phyloP scores from a whole-genome alignment of 2,329 filamentous ascomycete species.

The Elsinoe ampelina region DNA sequence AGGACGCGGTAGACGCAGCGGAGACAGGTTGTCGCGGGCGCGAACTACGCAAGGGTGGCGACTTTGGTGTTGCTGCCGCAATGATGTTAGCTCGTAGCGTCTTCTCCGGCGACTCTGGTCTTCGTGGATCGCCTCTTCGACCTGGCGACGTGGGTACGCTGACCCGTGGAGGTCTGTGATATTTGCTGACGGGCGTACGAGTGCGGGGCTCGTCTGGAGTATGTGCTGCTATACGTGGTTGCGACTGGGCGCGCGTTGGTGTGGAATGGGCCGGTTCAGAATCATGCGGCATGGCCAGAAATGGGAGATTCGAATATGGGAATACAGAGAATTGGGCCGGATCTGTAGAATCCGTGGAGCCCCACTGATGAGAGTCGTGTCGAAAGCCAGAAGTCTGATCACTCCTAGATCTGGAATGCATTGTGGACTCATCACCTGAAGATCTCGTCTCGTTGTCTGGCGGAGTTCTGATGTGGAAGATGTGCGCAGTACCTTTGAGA shows the following conservation, averaged over 20 bases:
- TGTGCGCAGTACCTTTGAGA: constrained; percentile 28
- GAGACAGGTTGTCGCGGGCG: constrained; percentile 72
- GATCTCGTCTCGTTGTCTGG: not conserved
- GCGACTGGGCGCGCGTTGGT: constrained; percentile 5
- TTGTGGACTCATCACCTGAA: constrained; percentile 1
- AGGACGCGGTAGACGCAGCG: constrained; percentile 60
- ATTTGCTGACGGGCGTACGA: constrained; percentile 11
- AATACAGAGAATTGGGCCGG: not conserved
- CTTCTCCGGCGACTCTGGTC: constrained; percentile 4
- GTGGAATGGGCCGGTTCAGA: not conserved
- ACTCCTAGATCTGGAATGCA: constrained; percentile 12
- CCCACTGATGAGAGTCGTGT: constrained; percentile 10
- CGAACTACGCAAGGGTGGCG: constrained; percentile 71
- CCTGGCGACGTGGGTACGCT: not conserved
- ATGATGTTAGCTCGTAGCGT: constrained; percentile 65
- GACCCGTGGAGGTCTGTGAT: not conserved
- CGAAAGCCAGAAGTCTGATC: constrained; percentile 5
- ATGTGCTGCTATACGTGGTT: not conserved
- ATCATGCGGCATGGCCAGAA: not conserved
- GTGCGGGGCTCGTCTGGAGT: not conserved
- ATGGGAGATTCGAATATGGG: not conserved
- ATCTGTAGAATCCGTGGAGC: not conserved
- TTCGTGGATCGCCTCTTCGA: constrained; percentile 1
- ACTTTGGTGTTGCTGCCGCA: constrained; percentile 59
- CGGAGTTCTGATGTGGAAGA: not conserved